Conservation (phyloP, 768 basidiomycete genomes). For the Lyophyllum decastes region DNA sequence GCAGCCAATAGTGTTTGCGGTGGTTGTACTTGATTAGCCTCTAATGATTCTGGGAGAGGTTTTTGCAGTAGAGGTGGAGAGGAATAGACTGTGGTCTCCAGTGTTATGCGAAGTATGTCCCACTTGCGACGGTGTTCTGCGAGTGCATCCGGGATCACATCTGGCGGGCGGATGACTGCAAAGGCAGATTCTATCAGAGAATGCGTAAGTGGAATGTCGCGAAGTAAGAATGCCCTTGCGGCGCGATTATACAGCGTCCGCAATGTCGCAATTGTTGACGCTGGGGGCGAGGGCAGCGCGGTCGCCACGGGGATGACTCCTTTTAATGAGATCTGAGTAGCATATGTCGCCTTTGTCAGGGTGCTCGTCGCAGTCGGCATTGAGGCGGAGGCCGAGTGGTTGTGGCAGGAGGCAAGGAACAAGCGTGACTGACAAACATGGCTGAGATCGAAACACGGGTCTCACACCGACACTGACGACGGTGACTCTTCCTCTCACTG, state of each 20-base stretch:
- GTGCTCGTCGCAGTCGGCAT: slow-evolving; percentile 58
- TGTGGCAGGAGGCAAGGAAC: not conserved
- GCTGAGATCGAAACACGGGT: not conserved
- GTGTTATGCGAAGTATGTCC: slow-evolving; percentile 85
- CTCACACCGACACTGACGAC: not conserved
- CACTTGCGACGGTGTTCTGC: slow-evolving; percentile 72
- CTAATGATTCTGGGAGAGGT: slow-evolving; percentile 51
- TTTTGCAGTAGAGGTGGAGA: slow-evolving; percentile 46
- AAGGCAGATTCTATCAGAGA: slow-evolving; percentile 72
- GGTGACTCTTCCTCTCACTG: not conserved
- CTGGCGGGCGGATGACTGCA: slow-evolving; percentile 50
- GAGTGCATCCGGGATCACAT: slow-evolving; percentile 36
- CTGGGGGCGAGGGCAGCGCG: slow-evolving; percentile 16
- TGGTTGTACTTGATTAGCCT: slow-evolving; percentile 55
- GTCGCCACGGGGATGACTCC: slow-evolving; percentile 18
- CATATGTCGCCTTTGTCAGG: slow-evolving; percentile 27
- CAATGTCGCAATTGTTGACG: slow-evolving; percentile 46
- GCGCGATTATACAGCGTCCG: slow-evolving; percentile 78
- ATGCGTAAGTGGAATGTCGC: slow-evolving; percentile 65
- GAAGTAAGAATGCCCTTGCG: slow-evolving; percentile 75
- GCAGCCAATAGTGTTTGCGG: slow-evolving; percentile 58
- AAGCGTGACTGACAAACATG: not conserved
- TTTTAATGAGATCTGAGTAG: slow-evolving; percentile 37
- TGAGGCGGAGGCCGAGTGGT: slow-evolving; percentile 12
- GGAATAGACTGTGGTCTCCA: slow-evolving; percentile 73